Evolutionary conservation across 2,329 filamentous ascomycete species (phyloP), one percentile per base, ranked within the genome.

Genomic region (Cladosporium sphaerospermum): DNA sequence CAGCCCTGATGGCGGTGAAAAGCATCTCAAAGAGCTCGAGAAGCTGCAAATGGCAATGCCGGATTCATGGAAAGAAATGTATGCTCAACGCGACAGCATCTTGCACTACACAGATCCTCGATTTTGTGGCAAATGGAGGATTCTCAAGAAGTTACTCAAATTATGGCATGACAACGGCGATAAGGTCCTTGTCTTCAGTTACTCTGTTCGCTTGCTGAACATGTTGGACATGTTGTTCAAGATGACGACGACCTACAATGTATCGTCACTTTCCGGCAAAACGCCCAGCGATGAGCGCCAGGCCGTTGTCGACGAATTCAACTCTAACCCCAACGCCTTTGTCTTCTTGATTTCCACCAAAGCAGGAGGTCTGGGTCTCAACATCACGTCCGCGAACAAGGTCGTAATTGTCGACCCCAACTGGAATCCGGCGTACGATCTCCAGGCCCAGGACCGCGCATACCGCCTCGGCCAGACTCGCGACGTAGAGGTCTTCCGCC

Each of bases 381-480:
- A 99, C 67, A 97, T 99, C 65, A 96, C 92, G 0, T 93, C 89
- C 2, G 93, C 93, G 1, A 99, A 99, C 72, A 97, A 97, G 71
- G 93, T 99, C 0, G 92, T 99, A 39, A 89, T 99, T 34, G 84
- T 97, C 45, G 93, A 97, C 67, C 93, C 93, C 0, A 93, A 97
- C 63, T 99, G 93, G 93, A 99, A 99, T 60, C 93, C 93, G 0
- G 82, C 89, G 2, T 92, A 93, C 61, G 93, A 99, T 64, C 78
- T 97, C 0, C 93, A 99, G 69, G 93, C 93, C 0, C 93, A 99
- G 70, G 93, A 99, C 66, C 83, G 93, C 48, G 93, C 93, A 2
- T 97, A 99, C 67, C 85, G 93, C 48, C 97, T 99, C 58, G 93
- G 93, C 0, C 93, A 99, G 70, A 83, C 82, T 0, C 80, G 93